phyloP scores from a whole-genome alignment of 1,284 basidiomycete genomes.

The Pseudozyma thailandica region DNA sequence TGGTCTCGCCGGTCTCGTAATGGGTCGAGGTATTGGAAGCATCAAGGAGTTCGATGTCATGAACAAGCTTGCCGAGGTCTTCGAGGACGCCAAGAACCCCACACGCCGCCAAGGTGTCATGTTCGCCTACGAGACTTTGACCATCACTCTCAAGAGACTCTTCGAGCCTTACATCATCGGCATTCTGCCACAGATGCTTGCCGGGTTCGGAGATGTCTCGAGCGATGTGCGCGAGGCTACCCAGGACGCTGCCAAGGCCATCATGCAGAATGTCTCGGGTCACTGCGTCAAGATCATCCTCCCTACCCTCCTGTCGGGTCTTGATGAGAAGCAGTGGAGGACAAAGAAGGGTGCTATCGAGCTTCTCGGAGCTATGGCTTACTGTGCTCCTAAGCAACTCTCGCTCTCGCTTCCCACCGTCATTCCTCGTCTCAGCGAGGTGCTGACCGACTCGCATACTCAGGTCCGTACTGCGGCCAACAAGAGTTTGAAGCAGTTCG shows the following conservation, averaged over 20 bases:
- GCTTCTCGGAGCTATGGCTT: slow-evolving; percentile 98
- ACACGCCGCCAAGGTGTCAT: slow-evolving; percentile 91
- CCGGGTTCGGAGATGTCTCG: slow-evolving; percentile 88
- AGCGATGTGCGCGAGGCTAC: slow-evolving; percentile 94
- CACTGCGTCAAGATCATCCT: slow-evolving; percentile 86
- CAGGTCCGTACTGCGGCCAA: slow-evolving; percentile 95
- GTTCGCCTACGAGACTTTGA: slow-evolving; percentile 88
- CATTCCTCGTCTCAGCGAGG: slow-evolving; percentile 92
- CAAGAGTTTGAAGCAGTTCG: slow-evolving; percentile 95
- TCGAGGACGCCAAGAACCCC: slow-evolving; percentile 88
- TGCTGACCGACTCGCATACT: slow-evolving; percentile 95
- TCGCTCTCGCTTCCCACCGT: slow-evolving; percentile 95
- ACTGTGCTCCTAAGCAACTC: slow-evolving; percentile 94
- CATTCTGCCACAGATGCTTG: slow-evolving; percentile 85
- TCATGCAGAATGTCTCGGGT: slow-evolving; percentile 85
- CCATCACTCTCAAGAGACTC: slow-evolving; percentile 83
- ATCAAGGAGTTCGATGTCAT: slow-evolving; percentile 88
- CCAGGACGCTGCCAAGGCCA: slow-evolving; percentile 88
- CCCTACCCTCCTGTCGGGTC: slow-evolving; percentile 85
- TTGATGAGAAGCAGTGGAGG: slow-evolving; percentile 99
- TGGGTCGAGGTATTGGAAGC: slow-evolving; percentile 84
- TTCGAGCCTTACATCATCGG: slow-evolving; percentile 94
- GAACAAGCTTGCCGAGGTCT: slow-evolving; percentile 77
- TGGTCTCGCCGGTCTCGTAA: slow-evolving; percentile 90
- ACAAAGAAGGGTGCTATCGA: slow-evolving; percentile 99